Evolutionary conservation across 1,284 basidiomycete species (phyloP).

Genomic region (Golubevia pallescens): DNA sequence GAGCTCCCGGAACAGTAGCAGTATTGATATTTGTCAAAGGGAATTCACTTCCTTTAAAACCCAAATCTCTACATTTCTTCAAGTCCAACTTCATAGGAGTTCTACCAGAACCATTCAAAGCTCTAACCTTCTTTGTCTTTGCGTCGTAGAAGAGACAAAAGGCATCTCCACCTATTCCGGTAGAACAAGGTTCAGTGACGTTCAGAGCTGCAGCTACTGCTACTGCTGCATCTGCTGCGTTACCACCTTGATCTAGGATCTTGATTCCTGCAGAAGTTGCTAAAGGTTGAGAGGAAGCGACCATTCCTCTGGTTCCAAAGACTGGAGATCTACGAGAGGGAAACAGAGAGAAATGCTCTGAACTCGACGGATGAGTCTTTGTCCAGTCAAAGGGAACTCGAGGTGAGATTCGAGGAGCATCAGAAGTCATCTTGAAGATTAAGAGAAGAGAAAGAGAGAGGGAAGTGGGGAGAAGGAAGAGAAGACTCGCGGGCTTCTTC

Average conservation of each 20-base stretch:
- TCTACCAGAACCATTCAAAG: slow-evolving; percentile 83
- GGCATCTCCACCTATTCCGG: slow-evolving; percentile 75
- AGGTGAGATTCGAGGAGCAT: too few relatives aligned
- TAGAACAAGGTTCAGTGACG: slow-evolving; percentile 65
- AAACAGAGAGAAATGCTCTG: too few relatives aligned
- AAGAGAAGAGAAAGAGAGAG: too few relatives aligned
- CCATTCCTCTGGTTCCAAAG: slow-evolving; percentile 81
- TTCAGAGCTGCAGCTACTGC: slow-evolving; percentile 86
- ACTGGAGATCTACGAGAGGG: too few relatives aligned
- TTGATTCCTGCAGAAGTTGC: slow-evolving; percentile 87
- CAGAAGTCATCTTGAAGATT: too few relatives aligned
- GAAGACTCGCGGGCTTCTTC: too few relatives aligned
- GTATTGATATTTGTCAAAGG: slow-evolving; percentile 65
- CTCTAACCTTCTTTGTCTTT: slow-evolving; percentile 78
- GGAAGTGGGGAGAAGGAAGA: too few relatives aligned
- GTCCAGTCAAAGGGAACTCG: too few relatives aligned
- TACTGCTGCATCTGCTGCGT: slow-evolving; percentile 73
- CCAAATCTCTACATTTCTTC: slow-evolving; percentile 75
- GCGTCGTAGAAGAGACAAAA: slow-evolving; percentile 92
- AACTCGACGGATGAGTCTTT: too few relatives aligned
- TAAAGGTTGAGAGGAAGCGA: slow-evolving; percentile 86
- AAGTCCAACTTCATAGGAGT: slow-evolving; percentile 81
- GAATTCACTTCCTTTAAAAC: slow-evolving; percentile 71
- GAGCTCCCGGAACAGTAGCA: slow-evolving; percentile 91
- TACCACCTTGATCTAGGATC: slow-evolving; percentile 85